Evolutionary conservation across 371 early-diverging fungal genomes (phyloP).

Genomic region (Blakeslea trispora): DNA sequence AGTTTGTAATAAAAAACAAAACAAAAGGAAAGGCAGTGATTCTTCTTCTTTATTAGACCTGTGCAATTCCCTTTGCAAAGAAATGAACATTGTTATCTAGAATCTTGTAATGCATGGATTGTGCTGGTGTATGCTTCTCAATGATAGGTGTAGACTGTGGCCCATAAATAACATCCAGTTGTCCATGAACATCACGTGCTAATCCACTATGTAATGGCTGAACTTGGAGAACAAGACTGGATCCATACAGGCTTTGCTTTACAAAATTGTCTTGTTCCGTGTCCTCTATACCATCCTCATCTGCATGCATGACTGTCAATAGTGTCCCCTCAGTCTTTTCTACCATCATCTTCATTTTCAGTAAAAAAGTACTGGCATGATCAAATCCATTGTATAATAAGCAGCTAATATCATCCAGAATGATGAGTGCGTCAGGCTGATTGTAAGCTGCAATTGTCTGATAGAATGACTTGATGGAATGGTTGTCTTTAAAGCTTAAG

Average conservation of each 20-base stretch:
- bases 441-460: conserved; percentile 7
- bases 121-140: conserved; percentile 17
- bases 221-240: conserved; percentile 60
- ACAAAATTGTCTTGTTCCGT: conserved; percentile 57
- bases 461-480: conserved; percentile 25
- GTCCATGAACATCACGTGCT: conserved; percentile 70
- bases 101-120: conserved; percentile 66
- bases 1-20: too few relatives aligned
- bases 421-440: conserved; percentile 42
- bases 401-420: conserved; percentile 67
- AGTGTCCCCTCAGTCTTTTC: conserved; percentile 58
- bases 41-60: too few relatives aligned
- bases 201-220: conserved; percentile 64
- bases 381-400: conserved; percentile 59
- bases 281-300: conserved; percentile 57
- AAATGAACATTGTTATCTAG: conserved; percentile 69
- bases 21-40: too few relatives aligned
- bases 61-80: conserved; percentile 69
- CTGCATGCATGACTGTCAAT: conserved; percentile 61
- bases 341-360: conserved; percentile 46
- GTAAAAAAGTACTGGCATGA: conserved; percentile 29
- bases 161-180: conserved; percentile 59
- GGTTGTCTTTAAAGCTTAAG: conserved; percentile 22
- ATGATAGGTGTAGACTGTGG: conserved; percentile 28
- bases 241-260: conserved; percentile 47